Base-by-base conservation (phyloP, 2,329 filamentous ascomycete species). In the Penicillium sp. region DNA sequence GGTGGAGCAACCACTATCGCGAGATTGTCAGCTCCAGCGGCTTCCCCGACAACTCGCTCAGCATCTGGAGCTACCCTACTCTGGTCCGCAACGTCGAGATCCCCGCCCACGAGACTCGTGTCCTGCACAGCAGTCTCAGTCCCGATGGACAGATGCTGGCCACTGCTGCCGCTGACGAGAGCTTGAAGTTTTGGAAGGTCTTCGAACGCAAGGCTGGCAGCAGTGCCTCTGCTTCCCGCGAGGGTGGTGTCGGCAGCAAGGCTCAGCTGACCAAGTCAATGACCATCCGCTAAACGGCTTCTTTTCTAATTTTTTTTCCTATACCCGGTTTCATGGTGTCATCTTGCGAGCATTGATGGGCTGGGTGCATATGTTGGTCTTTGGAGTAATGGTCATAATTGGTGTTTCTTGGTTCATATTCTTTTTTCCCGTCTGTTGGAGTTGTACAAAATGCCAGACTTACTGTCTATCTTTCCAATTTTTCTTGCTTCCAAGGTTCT, bases 121-220 rank as follows among this genome's bases (percentile, higher is more conserved):
- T 98, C 34, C 81, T 98, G 40, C 93, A 97, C 82, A 95, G 88
- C 77, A 93, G 88, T 68, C 82, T 98, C 59, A 96, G 89, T 74
- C 93, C 93, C 3, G 93, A 98, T 64, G 93, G 93, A 42, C 93
- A 98, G 76, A 95, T 96, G 83, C 81, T 98, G 46, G 93, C 93
- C 41, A 98, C 93, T 42, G 91, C 93, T 50, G 87, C 91, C 60
- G 90, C 91, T 29, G 93, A 98, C 63, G 93, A 98, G 78, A 91
- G 86, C 66, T 79, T 98, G 70, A 98, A 98, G 77, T 98, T 98
- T 79, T 98, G 93, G 93, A 98, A 98, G 83, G 80, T 98, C 61
- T 98, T 98, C 65, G 93, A 98, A 80, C 96, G 95, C 81, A 97
- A 96, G 81, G 77, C 90, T 14, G 89, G 89, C 45, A 76, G 80